Conservation (phyloP, 805 yeast genomes). For the Lipomyces oligophaga region DNA sequence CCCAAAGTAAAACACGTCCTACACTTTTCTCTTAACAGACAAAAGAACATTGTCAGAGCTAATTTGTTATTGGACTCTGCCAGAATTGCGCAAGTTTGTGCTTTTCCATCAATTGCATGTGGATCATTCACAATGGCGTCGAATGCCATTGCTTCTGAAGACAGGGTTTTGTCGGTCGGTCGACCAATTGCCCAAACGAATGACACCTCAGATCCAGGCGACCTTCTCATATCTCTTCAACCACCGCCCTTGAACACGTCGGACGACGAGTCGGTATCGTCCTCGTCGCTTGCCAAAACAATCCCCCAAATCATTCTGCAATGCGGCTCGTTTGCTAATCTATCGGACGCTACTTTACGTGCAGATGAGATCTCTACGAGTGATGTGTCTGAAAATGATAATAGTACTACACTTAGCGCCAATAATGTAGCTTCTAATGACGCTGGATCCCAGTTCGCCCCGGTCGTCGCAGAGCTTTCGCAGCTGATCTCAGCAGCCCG, state of each 20-base stretch:
- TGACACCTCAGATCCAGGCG: background rate
- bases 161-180: no score
- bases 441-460: conserved; percentile 26
- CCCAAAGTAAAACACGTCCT: no score
- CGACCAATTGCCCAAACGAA: background rate
- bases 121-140: no score
- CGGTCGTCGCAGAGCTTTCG: conserved; percentile 31
- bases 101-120: no score
- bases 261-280: no score
- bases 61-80: no score
- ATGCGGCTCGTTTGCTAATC: conserved; percentile 54
- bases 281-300: conserved; percentile 39
- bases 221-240: no score
- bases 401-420: background rate
- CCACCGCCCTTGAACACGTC: no score
- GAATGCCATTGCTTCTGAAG: no score
- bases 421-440: conserved; percentile 2
- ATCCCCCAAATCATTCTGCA: conserved; percentile 58
- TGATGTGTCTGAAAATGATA: conserved; percentile 17
- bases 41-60: no score
- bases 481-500: conserved; percentile 49
- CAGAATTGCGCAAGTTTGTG: no score
- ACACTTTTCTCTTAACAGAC: no score
- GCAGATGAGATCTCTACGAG: conserved; percentile 22
- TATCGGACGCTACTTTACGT: conserved; percentile 54